phyloP scores from a whole-genome alignment of 345 rosid genomes.

The Arabis alpina region DNA sequence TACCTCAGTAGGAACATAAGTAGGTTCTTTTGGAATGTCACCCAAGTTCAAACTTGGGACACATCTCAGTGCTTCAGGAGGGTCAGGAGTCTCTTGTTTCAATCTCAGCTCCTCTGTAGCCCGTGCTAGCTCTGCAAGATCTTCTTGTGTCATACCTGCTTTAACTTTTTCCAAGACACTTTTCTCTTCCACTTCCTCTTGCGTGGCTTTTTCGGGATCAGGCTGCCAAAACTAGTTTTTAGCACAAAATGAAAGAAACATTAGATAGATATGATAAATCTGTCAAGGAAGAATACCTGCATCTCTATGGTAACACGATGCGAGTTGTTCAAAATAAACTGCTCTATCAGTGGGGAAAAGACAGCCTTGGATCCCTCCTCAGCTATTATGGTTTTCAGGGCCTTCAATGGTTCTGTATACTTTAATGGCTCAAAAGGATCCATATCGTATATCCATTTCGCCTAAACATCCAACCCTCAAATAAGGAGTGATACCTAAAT shows the following conservation, averaged over 20 bases:
- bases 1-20: slow-evolving; percentile 78
- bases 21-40: slow-evolving; percentile 94
- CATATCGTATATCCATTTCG: slow-evolving; percentile 99
- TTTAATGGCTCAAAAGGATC: slow-evolving; percentile 96
- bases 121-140: slow-evolving; percentile 88
- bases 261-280: slow-evolving; percentile 8
- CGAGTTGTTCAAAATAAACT: slow-evolving; percentile 76
- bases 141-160: slow-evolving; percentile 85
- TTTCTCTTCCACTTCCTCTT: slow-evolving; percentile 84
- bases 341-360: slow-evolving; percentile 90
- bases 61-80: slow-evolving; percentile 84
- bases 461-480: slow-evolving; percentile 48
- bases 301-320: slow-evolving; percentile 92
- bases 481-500: slow-evolving; percentile 15
- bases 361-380: slow-evolving; percentile 92
- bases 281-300: slow-evolving; percentile 61
- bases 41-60: slow-evolving; percentile 76
- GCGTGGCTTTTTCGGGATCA: slow-evolving; percentile 89
- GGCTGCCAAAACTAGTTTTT: slow-evolving; percentile 57
- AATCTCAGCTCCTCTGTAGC: slow-evolving; percentile 82
- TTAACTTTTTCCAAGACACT: slow-evolving; percentile 68
- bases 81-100: slow-evolving; percentile 96
- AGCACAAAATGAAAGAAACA: slow-evolving; percentile 28
- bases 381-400: slow-evolving; percentile 78
- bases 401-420: slow-evolving; percentile 81